These are phyloP conservation scores for Stentor roeselii DNA, from an alignment of 73 alveolate genomes.

Conservation along the genomic window DNA sequence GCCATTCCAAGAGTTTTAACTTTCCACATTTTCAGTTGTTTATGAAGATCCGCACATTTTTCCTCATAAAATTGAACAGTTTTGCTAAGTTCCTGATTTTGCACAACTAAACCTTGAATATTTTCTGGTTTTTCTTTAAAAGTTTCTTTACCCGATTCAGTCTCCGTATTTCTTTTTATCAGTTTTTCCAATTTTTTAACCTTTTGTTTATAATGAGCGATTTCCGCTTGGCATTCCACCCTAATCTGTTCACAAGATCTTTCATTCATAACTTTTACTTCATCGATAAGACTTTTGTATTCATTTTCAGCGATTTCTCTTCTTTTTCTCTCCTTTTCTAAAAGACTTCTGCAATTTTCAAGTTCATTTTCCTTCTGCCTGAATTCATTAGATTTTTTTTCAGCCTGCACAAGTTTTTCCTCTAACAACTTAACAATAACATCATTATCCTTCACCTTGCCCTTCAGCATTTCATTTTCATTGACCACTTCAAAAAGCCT, in stretches of 20 bases:
- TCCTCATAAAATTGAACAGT: neutral
- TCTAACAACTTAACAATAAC: neutral
- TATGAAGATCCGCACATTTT: neutral
- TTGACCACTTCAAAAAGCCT: neutral
- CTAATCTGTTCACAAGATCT: neutral
- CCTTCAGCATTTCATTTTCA: neutral
- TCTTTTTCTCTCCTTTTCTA: neutral
- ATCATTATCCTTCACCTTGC: neutral
- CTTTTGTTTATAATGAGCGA: no score
- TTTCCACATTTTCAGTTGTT: neutral
- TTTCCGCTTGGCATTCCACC: neutral
- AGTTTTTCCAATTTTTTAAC: neutral
- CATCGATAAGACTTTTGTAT: neutral
- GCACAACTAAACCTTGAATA: neutral
- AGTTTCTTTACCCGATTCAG: neutral
- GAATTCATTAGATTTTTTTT: neutral
- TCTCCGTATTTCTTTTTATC: neutral
- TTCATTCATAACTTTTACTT: neutral
- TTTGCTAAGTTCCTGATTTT: neutral
- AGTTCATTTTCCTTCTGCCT: neutral
- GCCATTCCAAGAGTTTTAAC: neutral
- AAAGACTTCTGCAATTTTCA: no score
- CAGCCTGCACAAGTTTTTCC: neutral
- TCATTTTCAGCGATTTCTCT: slow-evolving; percentile 6
- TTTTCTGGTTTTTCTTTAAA: neutral